Evolutionary conservation across 2,329 filamentous ascomycete genomes (phyloP).

Genomic region (Aspergillus sp.): DNA sequence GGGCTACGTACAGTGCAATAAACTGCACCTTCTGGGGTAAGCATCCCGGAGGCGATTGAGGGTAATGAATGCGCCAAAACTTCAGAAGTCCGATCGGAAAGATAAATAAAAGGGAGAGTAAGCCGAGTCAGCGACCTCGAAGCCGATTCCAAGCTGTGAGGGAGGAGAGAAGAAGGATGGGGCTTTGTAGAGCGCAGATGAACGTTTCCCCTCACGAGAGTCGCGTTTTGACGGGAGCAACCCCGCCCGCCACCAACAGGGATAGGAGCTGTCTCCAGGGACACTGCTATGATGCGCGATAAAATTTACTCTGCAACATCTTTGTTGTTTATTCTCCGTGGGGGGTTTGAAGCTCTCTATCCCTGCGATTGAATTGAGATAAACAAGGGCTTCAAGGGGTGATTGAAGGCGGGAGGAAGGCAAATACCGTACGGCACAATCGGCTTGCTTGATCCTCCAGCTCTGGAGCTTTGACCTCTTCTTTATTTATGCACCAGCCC

Average conservation of each 20-base stretch:
- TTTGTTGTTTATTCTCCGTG: background rate
- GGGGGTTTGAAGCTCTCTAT: background rate
- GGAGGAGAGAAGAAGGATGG: background rate
- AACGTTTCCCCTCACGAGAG: slow-evolving; percentile 14
- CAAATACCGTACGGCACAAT: background rate
- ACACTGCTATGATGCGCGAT: background rate
- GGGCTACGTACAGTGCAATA: slow-evolving; percentile 61
- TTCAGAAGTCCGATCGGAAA: background rate
- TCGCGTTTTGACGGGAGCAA: slow-evolving; percentile 17
- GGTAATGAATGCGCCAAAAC: background rate
- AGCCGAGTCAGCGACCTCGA: slow-evolving; percentile 1
- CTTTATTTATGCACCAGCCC: background rate
- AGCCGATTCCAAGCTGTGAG: background rate
- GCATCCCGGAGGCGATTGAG: slow-evolving; percentile 35
- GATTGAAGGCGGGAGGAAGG: background rate
- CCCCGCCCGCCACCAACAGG: slow-evolving; percentile 21
- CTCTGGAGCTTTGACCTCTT: background rate
- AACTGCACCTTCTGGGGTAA: slow-evolving; percentile 53
- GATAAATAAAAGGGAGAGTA: slow-evolving; percentile 6
- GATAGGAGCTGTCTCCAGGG: background rate
- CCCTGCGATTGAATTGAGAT: background rate
- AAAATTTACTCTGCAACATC: slow-evolving; percentile 5
- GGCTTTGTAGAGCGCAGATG: background rate
- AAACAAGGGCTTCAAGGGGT: background rate
- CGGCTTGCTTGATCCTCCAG: background rate